Conservation (phyloP, 164 flowering plant genomes). For the Buxus sempervirens region DNA sequence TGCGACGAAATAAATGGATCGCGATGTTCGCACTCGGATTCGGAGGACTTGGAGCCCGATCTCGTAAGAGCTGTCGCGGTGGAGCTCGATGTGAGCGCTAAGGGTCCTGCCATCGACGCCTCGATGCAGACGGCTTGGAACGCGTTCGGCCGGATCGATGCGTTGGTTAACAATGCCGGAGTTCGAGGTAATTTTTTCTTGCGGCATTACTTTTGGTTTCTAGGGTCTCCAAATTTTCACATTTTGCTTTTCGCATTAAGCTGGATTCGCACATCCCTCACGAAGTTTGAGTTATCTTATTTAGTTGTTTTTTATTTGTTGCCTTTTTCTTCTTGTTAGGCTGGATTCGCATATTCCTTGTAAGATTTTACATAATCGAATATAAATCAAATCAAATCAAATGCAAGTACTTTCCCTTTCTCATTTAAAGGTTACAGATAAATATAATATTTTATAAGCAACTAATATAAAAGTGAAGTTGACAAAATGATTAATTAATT, state of each 20-base stretch:
- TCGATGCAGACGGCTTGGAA: constrained; percentile 15
- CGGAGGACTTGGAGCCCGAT: neutral
- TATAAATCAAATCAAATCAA: too few species aligned
- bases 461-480: too few species aligned
- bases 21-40: neutral
- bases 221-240: neutral
- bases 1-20: constrained; percentile 55
- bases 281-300: too few species aligned
- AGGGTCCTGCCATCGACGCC: constrained; percentile 8
- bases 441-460: too few species aligned
- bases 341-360: too few species aligned
- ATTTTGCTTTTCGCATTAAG: neutral
- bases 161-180: constrained; percentile 12
- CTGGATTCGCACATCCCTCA: too few species aligned
- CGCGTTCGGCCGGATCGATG: constrained; percentile 13
- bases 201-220: neutral
- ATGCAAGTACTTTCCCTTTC: too few species aligned
- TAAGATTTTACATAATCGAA: too few species aligned
- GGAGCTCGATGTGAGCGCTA: constrained; percentile 10
- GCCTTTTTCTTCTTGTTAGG: too few species aligned
- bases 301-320: too few species aligned
- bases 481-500: too few species aligned
- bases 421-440: too few species aligned
- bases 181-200: constrained; percentile 40
- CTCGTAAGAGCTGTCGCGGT: constrained; percentile 15